These are phyloP conservation scores for Naganishia vaughanmartiniae DNA, from an alignment of 768 basidiomycete species.

Conservation along the genomic window DNA sequence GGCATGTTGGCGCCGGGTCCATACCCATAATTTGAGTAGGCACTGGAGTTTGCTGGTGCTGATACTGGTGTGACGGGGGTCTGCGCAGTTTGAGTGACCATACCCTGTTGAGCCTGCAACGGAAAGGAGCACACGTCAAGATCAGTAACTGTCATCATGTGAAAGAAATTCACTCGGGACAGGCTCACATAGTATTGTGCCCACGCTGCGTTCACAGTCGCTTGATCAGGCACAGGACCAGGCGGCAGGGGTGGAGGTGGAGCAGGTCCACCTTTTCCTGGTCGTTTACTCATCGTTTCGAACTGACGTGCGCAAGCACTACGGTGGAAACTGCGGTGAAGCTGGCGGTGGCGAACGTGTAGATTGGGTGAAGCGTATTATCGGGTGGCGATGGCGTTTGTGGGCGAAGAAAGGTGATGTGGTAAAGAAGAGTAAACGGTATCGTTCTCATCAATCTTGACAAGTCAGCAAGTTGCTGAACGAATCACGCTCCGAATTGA, in stretches of 20 bases:
- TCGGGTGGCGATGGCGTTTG: not conserved
- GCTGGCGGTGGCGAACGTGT: not conserved
- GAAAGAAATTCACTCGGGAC: not conserved
- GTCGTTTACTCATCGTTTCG: constrained; percentile 16
- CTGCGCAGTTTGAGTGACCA: constrained; percentile 5
- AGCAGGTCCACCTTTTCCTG: constrained; percentile 13
- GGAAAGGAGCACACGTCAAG: not conserved
- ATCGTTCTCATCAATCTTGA: not conserved
- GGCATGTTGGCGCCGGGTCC: constrained; percentile 27
- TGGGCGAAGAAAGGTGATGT: not conserved
- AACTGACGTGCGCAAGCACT: not conserved
- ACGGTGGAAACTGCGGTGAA: not conserved
- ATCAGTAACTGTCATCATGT: not conserved
- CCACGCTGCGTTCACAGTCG: constrained; percentile 27
- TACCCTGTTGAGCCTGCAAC: constrained; percentile 20
- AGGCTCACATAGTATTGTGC: constrained; percentile 28
- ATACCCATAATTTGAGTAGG: constrained; percentile 33
- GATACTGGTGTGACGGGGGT: not conserved
- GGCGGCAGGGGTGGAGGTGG: constrained; percentile 31
- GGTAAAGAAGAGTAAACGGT: not conserved
- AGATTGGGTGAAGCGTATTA: not conserved
- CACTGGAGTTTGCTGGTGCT: constrained; percentile 7
- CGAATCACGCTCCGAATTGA: not conserved
- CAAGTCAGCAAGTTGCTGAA: not conserved
- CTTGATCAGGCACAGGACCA: constrained; percentile 26